A percentile compares a stretch with the other conserved stretches of the same genome.
Conservation (phyloP, 2,329 filamentous ascomycete genomes). For the Coleophoma crateriformis region DNA sequence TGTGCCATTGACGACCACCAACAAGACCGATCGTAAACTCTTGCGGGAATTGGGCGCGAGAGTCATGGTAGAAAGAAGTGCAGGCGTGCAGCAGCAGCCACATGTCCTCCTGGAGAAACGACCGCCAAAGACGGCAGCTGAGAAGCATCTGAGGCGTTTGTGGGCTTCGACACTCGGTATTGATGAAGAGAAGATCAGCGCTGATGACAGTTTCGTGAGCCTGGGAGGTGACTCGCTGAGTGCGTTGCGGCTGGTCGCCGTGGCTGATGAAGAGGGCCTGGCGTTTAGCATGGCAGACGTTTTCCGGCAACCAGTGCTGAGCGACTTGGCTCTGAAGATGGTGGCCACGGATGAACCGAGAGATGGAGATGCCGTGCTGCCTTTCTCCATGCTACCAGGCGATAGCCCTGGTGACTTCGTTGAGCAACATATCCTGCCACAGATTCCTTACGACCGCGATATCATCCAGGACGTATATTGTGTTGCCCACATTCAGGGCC, state of each 20-base stretch:
- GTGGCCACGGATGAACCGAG: too few species aligned
- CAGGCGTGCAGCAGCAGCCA: not conserved
- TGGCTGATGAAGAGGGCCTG: not conserved
- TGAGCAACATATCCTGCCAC: too few species aligned
- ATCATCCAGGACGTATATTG: too few species aligned
- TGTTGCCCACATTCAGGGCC: too few species aligned
- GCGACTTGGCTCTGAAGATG: too few species aligned
- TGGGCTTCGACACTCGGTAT: not conserved
- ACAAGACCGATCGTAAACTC: not conserved
- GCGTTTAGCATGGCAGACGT: not conserved
- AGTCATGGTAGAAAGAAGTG: not conserved
- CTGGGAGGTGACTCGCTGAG: not conserved
- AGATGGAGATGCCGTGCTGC: too few species aligned
- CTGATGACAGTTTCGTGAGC: not conserved
- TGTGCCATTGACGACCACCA: not conserved
- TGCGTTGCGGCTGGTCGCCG: not conserved
- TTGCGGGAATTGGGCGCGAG: not conserved
- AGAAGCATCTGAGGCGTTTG: not conserved
- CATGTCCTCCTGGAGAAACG: not conserved
- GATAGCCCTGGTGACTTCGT: too few species aligned
- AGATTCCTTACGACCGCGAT: too few species aligned
- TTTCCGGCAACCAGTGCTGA: not conserved
- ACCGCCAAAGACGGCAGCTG: not conserved
- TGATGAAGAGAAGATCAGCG: not conserved
- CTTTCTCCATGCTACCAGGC: too few species aligned